phyloP scores from a whole-genome alignment of 768 basidiomycete genomes.

The Agrocybe pediades region DNA sequence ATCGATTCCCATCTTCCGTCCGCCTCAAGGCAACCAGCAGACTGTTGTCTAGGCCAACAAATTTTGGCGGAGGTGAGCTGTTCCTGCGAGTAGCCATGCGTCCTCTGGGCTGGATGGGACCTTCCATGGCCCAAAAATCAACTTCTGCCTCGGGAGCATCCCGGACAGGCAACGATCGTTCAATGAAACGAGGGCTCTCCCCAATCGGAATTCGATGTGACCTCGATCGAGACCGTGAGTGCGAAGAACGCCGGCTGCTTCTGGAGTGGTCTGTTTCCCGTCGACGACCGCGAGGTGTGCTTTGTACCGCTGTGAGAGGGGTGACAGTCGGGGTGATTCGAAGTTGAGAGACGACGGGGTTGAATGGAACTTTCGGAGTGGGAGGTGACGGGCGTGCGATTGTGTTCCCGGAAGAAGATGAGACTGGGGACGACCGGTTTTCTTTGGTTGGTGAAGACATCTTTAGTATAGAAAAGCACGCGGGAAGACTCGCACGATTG shows the following conservation, averaged over 20 bases:
- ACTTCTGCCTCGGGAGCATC: slow-evolving; percentile 3
- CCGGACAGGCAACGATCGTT: not conserved
- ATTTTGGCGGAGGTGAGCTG: slow-evolving; percentile 58
- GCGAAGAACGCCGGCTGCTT: slow-evolving; percentile 30
- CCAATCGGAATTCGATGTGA: slow-evolving; percentile 28
- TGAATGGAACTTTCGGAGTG: slow-evolving; percentile 53
- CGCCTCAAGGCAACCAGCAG: slow-evolving; percentile 25
- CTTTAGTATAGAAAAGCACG: slow-evolving; percentile 74
- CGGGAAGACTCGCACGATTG: slow-evolving; percentile 73
- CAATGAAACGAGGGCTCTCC: slow-evolving; percentile 4
- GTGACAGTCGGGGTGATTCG: slow-evolving; percentile 19
- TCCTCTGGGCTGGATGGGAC: slow-evolving; percentile 48
- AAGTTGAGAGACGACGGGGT: slow-evolving; percentile 28
- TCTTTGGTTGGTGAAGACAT: slow-evolving; percentile 40
- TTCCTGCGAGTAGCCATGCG: slow-evolving; percentile 54
- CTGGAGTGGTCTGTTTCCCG: slow-evolving; percentile 36
- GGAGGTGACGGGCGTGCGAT: slow-evolving; percentile 57
- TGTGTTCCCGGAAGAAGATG: slow-evolving; percentile 50
- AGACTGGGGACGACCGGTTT: slow-evolving; percentile 40
- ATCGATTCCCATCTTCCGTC: slow-evolving; percentile 22
- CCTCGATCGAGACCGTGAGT: slow-evolving; percentile 44
- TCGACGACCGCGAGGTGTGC: slow-evolving; percentile 57
- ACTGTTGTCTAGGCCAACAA: slow-evolving; percentile 29
- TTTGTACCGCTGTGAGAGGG: slow-evolving; percentile 31
- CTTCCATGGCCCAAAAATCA: slow-evolving; percentile 11